These are phyloP conservation scores for Scutellaria baicalensis DNA, from an alignment of 257 asterid species.

Conservation along the genomic window DNA sequence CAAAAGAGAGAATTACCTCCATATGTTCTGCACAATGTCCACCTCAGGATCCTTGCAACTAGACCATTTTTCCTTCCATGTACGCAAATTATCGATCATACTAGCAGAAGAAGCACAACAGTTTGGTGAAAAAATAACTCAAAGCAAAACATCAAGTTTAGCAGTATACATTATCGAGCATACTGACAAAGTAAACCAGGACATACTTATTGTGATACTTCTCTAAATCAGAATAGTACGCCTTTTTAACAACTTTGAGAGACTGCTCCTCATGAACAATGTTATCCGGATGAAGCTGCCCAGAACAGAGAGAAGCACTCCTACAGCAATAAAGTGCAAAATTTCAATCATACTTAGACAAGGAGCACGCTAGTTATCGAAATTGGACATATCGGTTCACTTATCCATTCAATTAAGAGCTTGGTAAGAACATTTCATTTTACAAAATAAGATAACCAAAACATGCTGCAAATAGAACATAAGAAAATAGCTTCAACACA, in stretches of 20 bases:
- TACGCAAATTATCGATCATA: slow-evolving; percentile 37
- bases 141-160: background rate
- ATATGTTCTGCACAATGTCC: slow-evolving; percentile 34
- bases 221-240: slow-evolving; percentile 51
- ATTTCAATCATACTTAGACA: slow-evolving; percentile 15
- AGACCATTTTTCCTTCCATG: slow-evolving; percentile 44
- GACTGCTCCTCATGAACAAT: slow-evolving; percentile 47
- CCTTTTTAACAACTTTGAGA: slow-evolving; percentile 52
- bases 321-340: slow-evolving; percentile 41
- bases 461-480: background rate
- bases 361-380: background rate
- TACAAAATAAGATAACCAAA: background rate
- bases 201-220: slow-evolving; percentile 73
- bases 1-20: slow-evolving; percentile 36
- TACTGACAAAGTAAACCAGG: background rate
- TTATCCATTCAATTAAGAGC: background rate
- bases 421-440: background rate
- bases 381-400: background rate
- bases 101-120: slow-evolving; percentile 23
- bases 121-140: slow-evolving; percentile 12
- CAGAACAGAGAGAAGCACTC: slow-evolving; percentile 75
- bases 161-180: background rate
- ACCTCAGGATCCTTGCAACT: slow-evolving; percentile 37
- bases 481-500: background rate
- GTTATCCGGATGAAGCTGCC: slow-evolving; percentile 78